Evolutionary conservation across 1,139 yeast species (phyloP), one percentile per base, ranked within the genome.

Genomic region (Candida sanyaensis): DNA sequence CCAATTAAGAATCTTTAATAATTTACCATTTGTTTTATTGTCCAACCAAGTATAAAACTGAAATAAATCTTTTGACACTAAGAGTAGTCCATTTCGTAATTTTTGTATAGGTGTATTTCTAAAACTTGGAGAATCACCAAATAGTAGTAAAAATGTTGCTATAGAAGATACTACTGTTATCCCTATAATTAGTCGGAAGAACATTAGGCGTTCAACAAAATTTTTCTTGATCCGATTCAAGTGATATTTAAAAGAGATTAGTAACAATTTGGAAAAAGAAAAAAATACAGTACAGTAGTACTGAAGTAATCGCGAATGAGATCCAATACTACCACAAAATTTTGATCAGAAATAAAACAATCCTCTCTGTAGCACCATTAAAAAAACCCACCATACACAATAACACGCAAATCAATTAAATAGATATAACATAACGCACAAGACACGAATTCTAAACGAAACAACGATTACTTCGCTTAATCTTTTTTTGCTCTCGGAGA

Each of bases 111-210:
- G 51, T 1, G 78, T 65, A 43, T 67, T 55, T 50, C 79, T 64
- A 42, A 75, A 71, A 28, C 71, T 68, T 0, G 86, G 87, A 29
- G 78, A 69, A 53, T 81, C 80, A 0, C 86, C 86, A 58, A 82
- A 81, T 34, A 82, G 61, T 12, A 75, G 55, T 7, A 67, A 46
- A 5, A 51, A 44, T 8, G 66, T 42, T 31, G 52, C 42, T 28
- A 48, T 31, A 11, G 57, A 46, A 11, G 50, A 44, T 29, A 49
- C 13, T 9, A 52, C 24, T 24, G 47, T 43, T 26, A 50, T 10
- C 2, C 42, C 46, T 12, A 53, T 29, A 30, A 53, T 42, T 10
- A 49, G 11, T 30, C 39, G 46, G 33, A 53, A 53, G 17, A 47
- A 26, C 55, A 52, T 52, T 36, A 11, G 10, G 8, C 17, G 29